Evolutionary conservation across 768 basidiomycete species (phyloP).

Genomic region (Tricholoma flavovirens): DNA sequence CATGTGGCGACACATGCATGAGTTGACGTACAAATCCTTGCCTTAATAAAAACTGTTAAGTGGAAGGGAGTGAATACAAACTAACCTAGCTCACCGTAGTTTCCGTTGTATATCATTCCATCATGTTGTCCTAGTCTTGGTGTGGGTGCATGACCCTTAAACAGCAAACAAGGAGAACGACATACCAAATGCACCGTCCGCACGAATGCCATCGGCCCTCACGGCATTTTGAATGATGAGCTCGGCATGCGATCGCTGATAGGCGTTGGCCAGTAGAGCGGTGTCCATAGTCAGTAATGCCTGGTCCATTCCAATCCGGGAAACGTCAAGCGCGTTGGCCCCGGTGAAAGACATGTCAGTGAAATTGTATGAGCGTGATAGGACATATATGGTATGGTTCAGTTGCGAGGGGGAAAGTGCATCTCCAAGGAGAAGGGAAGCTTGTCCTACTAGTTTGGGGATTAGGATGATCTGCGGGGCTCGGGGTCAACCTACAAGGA

Average conservation of each 20-base stretch:
- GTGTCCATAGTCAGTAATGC: conserved; percentile 36
- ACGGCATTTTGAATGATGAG: conserved; percentile 43
- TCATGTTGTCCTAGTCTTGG: conserved; percentile 42
- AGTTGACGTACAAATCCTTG: conserved; percentile 37
- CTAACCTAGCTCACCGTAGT: conserved; percentile 44
- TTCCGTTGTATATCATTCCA: conserved; percentile 66
- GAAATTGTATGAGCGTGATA: conserved; percentile 37
- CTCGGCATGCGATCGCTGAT: conserved; percentile 46
- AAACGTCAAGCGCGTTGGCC: conserved; percentile 54
- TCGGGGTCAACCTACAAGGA: background rate
- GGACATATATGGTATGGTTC: conserved; percentile 34
- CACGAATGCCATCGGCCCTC: conserved; percentile 56
- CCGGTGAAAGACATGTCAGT: conserved; percentile 42
- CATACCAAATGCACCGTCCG: conserved; percentile 46
- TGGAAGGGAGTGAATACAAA: background rate
- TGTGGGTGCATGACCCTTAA: conserved; percentile 14
- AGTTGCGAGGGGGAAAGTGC: conserved; percentile 29
- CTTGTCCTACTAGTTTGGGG: conserved; percentile 42
- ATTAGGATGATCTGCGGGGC: conserved; percentile 41
- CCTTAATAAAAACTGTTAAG: conserved; percentile 20
- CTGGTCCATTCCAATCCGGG: conserved; percentile 55
- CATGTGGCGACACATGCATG: background rate
- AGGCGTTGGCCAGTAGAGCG: conserved; percentile 46
- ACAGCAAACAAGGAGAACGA: conserved; percentile 12
- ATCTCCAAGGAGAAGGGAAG: conserved; percentile 39